Conservation (phyloP, 1,139 yeast genomes). For the Protomyces arabidopsidicola region DNA sequence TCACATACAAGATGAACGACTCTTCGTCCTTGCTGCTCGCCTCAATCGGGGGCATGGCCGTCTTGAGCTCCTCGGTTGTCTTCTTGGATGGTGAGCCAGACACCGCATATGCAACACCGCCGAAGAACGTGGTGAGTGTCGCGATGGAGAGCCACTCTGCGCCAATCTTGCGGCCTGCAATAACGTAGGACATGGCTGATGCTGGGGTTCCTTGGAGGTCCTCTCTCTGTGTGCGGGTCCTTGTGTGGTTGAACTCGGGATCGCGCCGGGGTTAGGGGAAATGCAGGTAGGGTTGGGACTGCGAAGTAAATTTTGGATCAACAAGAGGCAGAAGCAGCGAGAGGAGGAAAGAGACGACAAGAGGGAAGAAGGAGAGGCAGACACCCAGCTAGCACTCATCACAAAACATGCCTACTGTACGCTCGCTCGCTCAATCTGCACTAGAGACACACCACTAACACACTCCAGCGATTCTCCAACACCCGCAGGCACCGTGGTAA, state of each 20-base stretch:
- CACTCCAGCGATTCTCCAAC: neutral
- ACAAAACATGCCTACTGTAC: neutral
- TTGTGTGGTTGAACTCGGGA: neutral
- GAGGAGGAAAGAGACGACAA: neutral
- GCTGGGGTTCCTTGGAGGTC: neutral
- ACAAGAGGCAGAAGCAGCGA: too few species aligned
- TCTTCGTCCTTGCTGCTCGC: conserved; percentile 25
- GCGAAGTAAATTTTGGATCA: neutral
- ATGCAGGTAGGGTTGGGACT: neutral
- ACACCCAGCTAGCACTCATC: neutral
- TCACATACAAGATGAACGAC: conserved; percentile 16
- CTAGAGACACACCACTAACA: neutral
- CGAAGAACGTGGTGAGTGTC: conserved; percentile 39
- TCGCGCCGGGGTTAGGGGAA: neutral
- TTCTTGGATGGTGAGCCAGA: conserved; percentile 35
- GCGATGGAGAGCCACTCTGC: conserved; percentile 39
- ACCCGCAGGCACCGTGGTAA: conserved; percentile 82
- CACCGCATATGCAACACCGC: conserved; percentile 37
- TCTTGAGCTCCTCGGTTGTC: conserved; percentile 20
- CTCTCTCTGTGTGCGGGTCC: neutral
- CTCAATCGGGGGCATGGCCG: conserved; percentile 21
- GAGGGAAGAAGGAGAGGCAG: neutral
- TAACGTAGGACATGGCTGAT: conserved; percentile 18
- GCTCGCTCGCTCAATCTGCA: neutral
- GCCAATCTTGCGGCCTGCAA: conserved; percentile 25